Evolutionary conservation across 2,329 filamentous ascomycete genomes (phyloP).

Genomic region (Penicillium decumbens): DNA sequence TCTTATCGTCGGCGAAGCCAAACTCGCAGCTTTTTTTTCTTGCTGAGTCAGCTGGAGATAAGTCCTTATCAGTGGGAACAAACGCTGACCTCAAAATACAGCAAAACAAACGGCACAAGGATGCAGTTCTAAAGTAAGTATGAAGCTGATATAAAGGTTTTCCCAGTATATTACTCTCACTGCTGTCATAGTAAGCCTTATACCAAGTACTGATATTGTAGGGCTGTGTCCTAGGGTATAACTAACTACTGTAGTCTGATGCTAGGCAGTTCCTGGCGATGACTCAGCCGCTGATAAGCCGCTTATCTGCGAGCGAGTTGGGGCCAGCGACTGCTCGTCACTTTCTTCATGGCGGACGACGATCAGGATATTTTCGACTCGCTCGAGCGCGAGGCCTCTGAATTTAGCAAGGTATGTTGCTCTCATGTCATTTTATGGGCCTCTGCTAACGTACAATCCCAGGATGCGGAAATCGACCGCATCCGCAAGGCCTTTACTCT

Average conservation of each 20-base stretch:
- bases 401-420: conserved; percentile 72
- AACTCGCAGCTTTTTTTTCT: conserved; percentile 29
- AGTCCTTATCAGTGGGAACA: conserved; percentile 13
- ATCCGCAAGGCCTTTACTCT: conserved; percentile 86
- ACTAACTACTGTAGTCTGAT: no score
- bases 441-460: conserved; percentile 17
- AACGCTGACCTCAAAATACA: background rate
- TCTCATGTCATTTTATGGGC: background rate
- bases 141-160: no score
- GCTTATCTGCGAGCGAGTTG: conserved; percentile 1
- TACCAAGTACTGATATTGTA: background rate
- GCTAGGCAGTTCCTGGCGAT: background rate
- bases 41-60: conserved; percentile 39
- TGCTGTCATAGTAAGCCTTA: background rate
- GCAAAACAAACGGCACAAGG: background rate
- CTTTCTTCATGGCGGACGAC: conserved; percentile 50
- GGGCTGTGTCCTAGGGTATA: background rate
- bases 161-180: background rate
- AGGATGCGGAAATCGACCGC: conserved; percentile 94
- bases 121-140: background rate
- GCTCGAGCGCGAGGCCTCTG: conserved; percentile 78
- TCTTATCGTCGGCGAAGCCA: conserved; percentile 17
- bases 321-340: conserved; percentile 1
- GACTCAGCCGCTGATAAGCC: conserved; percentile 11
- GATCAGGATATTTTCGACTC: conserved; percentile 72